Evolutionary conservation across 176 grass and related monocot genomes (phyloP).

Genomic region (Chloris gayana): DNA sequence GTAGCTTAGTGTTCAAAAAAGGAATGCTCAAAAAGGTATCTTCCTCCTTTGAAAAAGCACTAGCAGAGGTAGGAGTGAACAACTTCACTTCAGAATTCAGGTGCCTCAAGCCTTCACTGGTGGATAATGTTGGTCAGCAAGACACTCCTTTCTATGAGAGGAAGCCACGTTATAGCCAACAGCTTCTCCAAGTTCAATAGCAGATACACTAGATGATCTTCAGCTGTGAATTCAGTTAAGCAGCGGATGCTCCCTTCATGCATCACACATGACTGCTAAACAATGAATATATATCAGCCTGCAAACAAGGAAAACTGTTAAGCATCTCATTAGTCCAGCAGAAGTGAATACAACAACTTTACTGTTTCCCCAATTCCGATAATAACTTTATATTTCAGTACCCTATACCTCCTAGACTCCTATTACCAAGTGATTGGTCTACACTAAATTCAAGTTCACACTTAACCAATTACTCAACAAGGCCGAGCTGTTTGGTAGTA

Average conservation of each 20-base stretch:
- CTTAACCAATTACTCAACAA: background rate
- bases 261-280: conserved; percentile 8
- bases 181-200: conserved; percentile 15
- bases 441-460: background rate
- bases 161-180: conserved; percentile 21
- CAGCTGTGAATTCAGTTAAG: conserved; percentile 24
- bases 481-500: background rate
- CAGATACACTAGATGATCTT: background rate
- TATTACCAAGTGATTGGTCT: background rate
- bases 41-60: conserved; percentile 23
- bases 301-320: background rate
- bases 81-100: conserved; percentile 35
- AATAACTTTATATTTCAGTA: background rate
- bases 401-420: no score
- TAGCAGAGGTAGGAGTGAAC: conserved; percentile 18
- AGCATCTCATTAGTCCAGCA: background rate
- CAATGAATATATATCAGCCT: conserved; percentile 19
- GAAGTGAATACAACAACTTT: background rate
- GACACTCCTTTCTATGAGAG: conserved; percentile 28
- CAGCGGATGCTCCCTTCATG: background rate
- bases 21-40: conserved; percentile 22
- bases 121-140: conserved; percentile 39
- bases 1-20: conserved; percentile 20
- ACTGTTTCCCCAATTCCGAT: background rate
- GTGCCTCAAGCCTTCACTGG: conserved; percentile 28